Evolutionary conservation across 108 stramenopile species (phyloP), one percentile per base, ranked within the genome.

Genomic region (Nannochloropsis salina): DNA sequence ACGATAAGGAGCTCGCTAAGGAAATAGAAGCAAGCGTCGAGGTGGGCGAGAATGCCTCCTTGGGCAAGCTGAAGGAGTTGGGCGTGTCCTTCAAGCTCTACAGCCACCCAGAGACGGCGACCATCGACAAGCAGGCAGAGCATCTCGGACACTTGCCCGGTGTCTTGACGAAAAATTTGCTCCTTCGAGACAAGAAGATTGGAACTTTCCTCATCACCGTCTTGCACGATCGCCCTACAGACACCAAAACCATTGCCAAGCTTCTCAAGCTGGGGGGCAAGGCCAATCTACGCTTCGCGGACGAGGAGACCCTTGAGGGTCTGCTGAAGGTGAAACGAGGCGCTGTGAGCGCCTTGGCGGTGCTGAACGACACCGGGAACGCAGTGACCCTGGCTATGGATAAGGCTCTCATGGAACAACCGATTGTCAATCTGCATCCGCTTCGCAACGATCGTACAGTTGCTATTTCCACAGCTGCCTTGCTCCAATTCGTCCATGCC

Each of bases 271-370:
- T 98, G 83, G 89, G 91, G 41, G 96, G 96, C 12, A 95, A 96
- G 83, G 92, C 93, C n/a, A 96, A 97, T 83, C 88, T 98, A 47
- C 94, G 97, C 42, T 87, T 98, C 83, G 96, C 96, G 10, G 93
- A 93, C 80, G 93, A 91, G 84, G 93, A 87, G 2, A 43, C 90
- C 9, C 85, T 98, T 43, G 80, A 87, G 43, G 92, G 93, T 41
- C 88, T 92, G 10, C 90, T 98, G 61, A 92, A 92, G 40, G 94
- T 93, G 41, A 93, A 92, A 85, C 94, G 92, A 51, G 97, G 97
- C 12, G 92, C 94, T 42, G 95, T 98, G 12, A 93, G 94, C 4
- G 96, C 97, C 0, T 86, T 96, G 18, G 93, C 94, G 45, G 93
- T 95, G 82, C 87, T 93, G 84, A 94, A 95, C 83, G 93, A 95